phyloP scores from a whole-genome alignment of 352 stramenopile genomes.

The Pythium dissimile region DNA sequence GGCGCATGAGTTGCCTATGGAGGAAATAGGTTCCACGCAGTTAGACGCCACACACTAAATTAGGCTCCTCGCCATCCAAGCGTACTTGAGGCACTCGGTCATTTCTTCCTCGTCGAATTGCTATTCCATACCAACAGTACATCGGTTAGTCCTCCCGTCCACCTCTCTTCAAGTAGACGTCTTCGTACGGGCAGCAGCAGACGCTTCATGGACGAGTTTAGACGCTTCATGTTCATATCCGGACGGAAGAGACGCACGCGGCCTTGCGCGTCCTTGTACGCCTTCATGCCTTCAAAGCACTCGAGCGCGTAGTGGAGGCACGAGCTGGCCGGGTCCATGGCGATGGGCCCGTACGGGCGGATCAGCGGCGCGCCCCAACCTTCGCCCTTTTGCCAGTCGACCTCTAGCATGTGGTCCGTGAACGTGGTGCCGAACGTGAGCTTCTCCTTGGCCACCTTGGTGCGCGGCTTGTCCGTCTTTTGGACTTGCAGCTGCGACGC shows the following conservation, averaged over 20 bases:
- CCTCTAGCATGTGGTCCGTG: constrained; percentile 96
- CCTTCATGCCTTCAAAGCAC: constrained; percentile 97
- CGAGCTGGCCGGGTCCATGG: constrained; percentile 88
- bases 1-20: constrained; percentile 51
- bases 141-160: not conserved
- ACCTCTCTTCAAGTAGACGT: not conserved
- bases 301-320: constrained; percentile 94
- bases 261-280: constrained; percentile 84
- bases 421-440: constrained; percentile 95
- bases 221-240: constrained; percentile 95
- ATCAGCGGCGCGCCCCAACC: constrained; percentile 91
- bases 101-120: constrained; percentile 90
- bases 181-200: constrained; percentile 81
- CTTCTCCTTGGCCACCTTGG: constrained; percentile 80
- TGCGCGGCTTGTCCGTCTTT: constrained; percentile 32
- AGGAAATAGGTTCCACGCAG: not conserved
- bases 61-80: too few relatives aligned
- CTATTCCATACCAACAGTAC: not conserved
- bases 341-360: constrained; percentile 88
- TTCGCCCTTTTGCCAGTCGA: constrained; percentile 85
- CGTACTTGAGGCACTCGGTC: constrained; percentile 87
- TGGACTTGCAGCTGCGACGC: constrained; percentile 46
- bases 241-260: constrained; percentile 94
- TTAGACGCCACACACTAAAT: not conserved
- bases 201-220: constrained; percentile 93